Base-by-base conservation (phyloP, 2,329 filamentous ascomycete species). In the Pestalotiopsis sp. region DNA sequence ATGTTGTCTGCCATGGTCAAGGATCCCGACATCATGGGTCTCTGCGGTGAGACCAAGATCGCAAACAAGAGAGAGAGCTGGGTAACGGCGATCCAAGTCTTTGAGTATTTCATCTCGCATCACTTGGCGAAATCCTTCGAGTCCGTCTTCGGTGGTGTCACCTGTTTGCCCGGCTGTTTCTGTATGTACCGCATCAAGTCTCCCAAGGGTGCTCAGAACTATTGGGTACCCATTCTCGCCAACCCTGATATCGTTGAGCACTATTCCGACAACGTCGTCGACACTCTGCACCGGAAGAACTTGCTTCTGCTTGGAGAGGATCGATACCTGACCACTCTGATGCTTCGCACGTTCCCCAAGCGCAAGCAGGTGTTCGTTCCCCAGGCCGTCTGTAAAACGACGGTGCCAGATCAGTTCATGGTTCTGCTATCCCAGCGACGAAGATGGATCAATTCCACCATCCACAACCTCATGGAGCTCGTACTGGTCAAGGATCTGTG, bases 171-270 rank as follows among this genome's bases (percentile, higher is more conserved):
- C 17, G 96, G 96, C 72, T 99, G 96, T 86, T 99, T 99, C 90
- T 98, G 94, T 87, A 99, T 99, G 97, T 99, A 99, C 85, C 93
- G 96, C 77, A 98, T 99, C 88, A 99, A 99, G 83, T 93, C 96
- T 38, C 97, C 96, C 70, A 99, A 99, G 84, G 96, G 96, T 73
- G 95, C 93, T 31, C 94, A 98, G 80, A 98, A 99, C 85, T 99
- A 98, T 84, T 99, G 96, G 96, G 96, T 99, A 27, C 96, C 96
- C 7, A 98, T 99, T 76, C 88, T 99, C 72, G 96, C 96, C 74
- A 99, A 99, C 80, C 97, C 97, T 2, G 97, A 99, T 77, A 93
- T 99, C 58, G 97, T 99, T 61, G 96, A 99, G 83, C 96, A 99
- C 82, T 99, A 99, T 82, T 98, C 96, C 0, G 96, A 99, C 82